Base-by-base conservation (phyloP, 495 filamentous ascomycete species). In the Evansstolkia leycettana region DNA sequence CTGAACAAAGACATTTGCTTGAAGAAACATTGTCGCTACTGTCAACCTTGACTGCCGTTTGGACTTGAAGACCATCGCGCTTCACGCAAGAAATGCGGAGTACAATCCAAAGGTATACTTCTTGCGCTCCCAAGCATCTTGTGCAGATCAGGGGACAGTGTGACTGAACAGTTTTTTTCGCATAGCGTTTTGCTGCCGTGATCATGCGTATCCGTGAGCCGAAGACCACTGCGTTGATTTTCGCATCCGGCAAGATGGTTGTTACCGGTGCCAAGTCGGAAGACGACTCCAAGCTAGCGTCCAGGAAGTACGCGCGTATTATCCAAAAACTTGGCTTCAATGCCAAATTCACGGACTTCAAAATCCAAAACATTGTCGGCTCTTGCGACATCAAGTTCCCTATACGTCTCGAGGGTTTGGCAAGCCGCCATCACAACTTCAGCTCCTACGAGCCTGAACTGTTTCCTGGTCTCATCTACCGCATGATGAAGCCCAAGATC, bases 401-500 rank as follows among this genome's bases (percentile, higher is more conserved):
- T 28, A 96, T 98, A 47, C 86, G 90, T 50, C 70, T 98, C 36
- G 90, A 98, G 57, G 90, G 90, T 57, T 68, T 98, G 46, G 90
- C 90, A 5, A 85, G 77, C 41, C 83, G 86, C 57, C 90, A 98
- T 75, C 92, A 96, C 69, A 89, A 94, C 64, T 98, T 96, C 80
- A 92, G 84, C 67, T 94, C 86, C 28, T 98, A 98, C 59, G 90
- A 98, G 62, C 90, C 90, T 43, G 90, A 98, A 61, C 59, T 98
- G 60, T 98, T 98, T 76, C 92, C 90, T 43, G 90, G 90, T 73
- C 75, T 98, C 36, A 98, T 98, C 69, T 98, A 98, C 59, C 85
- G 90, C 59, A 98, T 98, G 90, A 95, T 96, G 74, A 94, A 95
- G 73, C 90, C 90, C 16, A 96, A 96, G 79, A 96, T 98, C 43